These are phyloP conservation scores for Canavalia gladiata DNA, from an alignment of 306 rosid genomes.

Conservation along the genomic window DNA sequence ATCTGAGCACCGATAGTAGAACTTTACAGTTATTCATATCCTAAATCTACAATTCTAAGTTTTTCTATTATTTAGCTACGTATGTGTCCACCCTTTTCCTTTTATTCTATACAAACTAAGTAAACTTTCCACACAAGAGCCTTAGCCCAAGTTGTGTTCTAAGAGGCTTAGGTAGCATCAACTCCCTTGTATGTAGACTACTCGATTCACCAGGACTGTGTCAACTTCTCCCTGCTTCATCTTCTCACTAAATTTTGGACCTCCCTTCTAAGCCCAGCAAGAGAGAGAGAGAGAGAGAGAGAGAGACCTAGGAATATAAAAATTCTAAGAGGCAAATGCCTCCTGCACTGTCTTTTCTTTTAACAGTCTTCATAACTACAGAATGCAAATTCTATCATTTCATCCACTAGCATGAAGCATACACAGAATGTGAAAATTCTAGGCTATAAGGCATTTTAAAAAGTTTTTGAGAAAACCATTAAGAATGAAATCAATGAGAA, in stretches of 20 bases:
- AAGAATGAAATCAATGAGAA: not conserved
- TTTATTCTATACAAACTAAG: too few species aligned
- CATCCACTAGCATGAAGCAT: not conserved
- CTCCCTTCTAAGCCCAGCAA: too few species aligned
- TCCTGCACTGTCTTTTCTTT: not conserved
- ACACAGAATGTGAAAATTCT: not conserved
- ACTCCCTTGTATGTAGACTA: not conserved
- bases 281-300: too few species aligned
- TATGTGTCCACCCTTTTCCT: too few species aligned
- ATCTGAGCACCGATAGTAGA: too few species aligned
- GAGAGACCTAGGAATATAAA: too few species aligned
- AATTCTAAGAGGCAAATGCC: not conserved
- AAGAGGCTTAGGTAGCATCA: not conserved
- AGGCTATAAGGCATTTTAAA: not conserved
- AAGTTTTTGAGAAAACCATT: not conserved
- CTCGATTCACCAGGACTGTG: not conserved
- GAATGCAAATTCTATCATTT: slow-evolving; percentile 14
- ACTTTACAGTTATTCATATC: too few species aligned
- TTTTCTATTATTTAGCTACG: too few species aligned
- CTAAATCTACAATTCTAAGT: too few species aligned
- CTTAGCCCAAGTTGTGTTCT: not conserved
- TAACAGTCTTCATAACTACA: not conserved
- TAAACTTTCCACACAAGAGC: not conserved
- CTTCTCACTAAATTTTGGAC: too few species aligned
- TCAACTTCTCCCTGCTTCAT: not conserved